Percentiles rank a stretch among this genome's conserved stretches.
phyloP scores from a whole-genome alignment of 2,329 filamentous ascomycete species.

The Fusarium pininemorale region DNA sequence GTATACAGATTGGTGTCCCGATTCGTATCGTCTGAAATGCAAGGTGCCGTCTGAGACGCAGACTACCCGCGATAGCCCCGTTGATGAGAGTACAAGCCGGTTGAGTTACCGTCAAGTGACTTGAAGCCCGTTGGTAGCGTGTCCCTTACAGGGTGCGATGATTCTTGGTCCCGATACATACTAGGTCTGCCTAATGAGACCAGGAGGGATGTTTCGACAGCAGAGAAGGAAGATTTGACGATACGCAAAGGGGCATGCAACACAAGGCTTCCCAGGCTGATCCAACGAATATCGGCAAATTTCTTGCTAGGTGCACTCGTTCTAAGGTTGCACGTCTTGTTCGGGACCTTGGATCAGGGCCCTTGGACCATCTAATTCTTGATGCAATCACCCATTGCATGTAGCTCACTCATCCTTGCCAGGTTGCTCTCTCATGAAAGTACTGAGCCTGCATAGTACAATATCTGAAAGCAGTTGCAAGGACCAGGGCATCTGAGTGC shows the following conservation, averaged over 20 bases:
- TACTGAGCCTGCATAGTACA: slow-evolving; percentile 8
- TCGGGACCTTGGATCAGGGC: slow-evolving; percentile 22
- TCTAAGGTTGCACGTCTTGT: slow-evolving; percentile 27
- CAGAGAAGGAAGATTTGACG: slow-evolving; percentile 32
- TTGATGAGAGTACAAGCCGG: slow-evolving; percentile 39
- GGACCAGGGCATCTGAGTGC: slow-evolving; percentile 22
- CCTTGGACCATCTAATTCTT: slow-evolving; percentile 10
- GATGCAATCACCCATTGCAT: slow-evolving; percentile 10
- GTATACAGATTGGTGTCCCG: slow-evolving; percentile 31
- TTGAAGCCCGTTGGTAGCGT: slow-evolving; percentile 38
- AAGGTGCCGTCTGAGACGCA: slow-evolving; percentile 44
- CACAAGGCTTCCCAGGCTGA: slow-evolving; percentile 24
- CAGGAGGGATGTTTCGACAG: slow-evolving; percentile 33
- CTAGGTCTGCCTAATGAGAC: slow-evolving; percentile 35
- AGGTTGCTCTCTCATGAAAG: slow-evolving; percentile 22
- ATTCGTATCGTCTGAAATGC: slow-evolving; percentile 43
- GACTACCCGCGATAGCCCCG: slow-evolving; percentile 39
- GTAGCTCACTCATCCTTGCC: slow-evolving; percentile 14
- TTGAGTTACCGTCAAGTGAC: slow-evolving; percentile 38
- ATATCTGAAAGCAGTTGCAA: slow-evolving; percentile 22
- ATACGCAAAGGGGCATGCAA: slow-evolving; percentile 31
- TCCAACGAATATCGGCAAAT: slow-evolving; percentile 30
- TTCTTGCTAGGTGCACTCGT: slow-evolving; percentile 22
- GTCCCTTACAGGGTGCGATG: slow-evolving; percentile 37
- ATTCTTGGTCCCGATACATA: slow-evolving; percentile 31